Evolutionary conservation across 2,329 filamentous ascomycete species (phyloP).

Genomic region (Sporothrix dimorphospora): DNA sequence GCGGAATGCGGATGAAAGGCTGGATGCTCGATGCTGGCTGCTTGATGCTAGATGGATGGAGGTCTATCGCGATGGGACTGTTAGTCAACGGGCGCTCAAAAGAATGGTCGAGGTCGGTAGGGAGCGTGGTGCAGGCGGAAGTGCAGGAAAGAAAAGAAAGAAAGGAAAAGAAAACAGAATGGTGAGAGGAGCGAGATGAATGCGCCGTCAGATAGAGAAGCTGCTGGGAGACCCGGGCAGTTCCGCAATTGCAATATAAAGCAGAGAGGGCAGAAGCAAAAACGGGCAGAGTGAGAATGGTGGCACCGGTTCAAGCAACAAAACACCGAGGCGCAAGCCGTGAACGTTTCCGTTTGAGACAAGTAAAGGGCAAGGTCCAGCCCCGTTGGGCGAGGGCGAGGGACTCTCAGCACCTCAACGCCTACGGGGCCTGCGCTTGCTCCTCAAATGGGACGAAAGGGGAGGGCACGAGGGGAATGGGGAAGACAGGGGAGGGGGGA

Average conservation of each 20-base stretch:
- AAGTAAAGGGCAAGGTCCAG: too few relatives aligned
- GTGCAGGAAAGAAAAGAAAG: not conserved
- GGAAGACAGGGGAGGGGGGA: not conserved
- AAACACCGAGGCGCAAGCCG: not conserved
- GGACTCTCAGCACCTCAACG: not conserved
- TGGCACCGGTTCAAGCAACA: not conserved
- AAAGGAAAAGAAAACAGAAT: not conserved
- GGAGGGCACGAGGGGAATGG: not conserved
- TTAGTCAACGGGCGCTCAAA: conserved; percentile 9
- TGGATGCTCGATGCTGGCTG: not conserved
- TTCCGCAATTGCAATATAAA: not conserved
- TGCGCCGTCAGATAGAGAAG: not conserved
- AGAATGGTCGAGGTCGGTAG: conserved; percentile 1
- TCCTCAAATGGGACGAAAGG: not conserved
- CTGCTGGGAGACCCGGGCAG: not conserved
- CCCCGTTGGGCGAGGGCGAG: too few relatives aligned
- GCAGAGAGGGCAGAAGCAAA: not conserved
- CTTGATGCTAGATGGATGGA: not conserved
- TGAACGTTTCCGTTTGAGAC: too few relatives aligned
- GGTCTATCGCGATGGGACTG: not conserved
- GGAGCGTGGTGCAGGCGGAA: not conserved
- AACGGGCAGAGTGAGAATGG: not conserved
- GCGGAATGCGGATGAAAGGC: not conserved
- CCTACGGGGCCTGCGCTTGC: not conserved
- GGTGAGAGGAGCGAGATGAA: not conserved